Evolutionary conservation across 2,329 filamentous ascomycete genomes (phyloP), one percentile per base, ranked within the genome.

Genomic region (Aureobasidium musti): DNA sequence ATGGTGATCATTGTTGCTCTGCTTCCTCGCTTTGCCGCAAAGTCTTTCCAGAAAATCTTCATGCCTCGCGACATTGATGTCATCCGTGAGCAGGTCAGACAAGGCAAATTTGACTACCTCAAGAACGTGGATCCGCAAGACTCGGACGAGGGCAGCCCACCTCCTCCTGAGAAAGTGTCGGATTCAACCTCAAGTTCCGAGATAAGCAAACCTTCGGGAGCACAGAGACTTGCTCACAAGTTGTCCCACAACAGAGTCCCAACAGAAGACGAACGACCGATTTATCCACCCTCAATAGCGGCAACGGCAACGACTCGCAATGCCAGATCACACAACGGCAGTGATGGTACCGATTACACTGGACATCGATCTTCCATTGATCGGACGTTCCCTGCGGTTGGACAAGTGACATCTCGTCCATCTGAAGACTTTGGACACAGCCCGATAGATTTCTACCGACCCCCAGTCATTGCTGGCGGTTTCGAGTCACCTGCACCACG

Each of bases 51-150:
- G 78, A 99, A 99, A 80, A 90, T 97, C 65, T 98, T 92, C 80
- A 91, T 90, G 77, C 95, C 95, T 4, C 89, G 90, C 71, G 95
- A 99, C 73, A 83, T 97, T 67, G 95, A 99, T 76, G 96, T 99
- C 70, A 88, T 99, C 73, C 91, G 95, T 56, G 95, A 99, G 78
- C 92, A 98, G 80, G 87, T 96, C 68, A 86, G 86, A 33, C 83
- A 88, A 79, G 95, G 95, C 71, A 88, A 89, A 74, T 98, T 96
- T 76, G 87, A 90, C 70, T 86, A 92, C 73, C 82, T 94, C 59
- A 84, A 87, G 66, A 77, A 86, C 47, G 81, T 81, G 61, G 83
- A 83, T 63, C 79, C 82, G 6, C 67, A 67, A 7, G 35, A 37
- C 7, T 28, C 47, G n/a, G 70, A 69, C 30, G 69, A 74, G 10